Conservation (phyloP, 2,329 filamentous ascomycete species). For the Mycocentrospora acerina region DNA sequence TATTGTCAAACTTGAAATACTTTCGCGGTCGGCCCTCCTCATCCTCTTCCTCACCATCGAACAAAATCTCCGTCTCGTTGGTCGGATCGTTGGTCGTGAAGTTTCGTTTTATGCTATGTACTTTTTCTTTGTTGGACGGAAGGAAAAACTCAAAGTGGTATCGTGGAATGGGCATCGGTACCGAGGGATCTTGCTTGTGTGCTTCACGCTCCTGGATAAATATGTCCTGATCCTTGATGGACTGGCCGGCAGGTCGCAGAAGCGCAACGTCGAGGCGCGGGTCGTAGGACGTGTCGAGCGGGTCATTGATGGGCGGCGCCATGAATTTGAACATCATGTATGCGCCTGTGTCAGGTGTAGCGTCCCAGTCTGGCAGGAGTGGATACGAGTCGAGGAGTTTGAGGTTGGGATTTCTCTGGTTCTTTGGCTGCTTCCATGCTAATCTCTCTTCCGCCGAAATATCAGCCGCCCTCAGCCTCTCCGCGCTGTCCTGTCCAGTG, state of each 20-base stretch:
- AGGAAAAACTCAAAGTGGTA: slow-evolving; percentile 64
- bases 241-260: slow-evolving; percentile 56
- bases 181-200: slow-evolving; percentile 49
- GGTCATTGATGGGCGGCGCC: slow-evolving; percentile 56
- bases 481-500: slow-evolving; percentile 65
- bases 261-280: slow-evolving; percentile 61
- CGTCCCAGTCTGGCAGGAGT: slow-evolving; percentile 62
- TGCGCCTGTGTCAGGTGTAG: slow-evolving; percentile 59
- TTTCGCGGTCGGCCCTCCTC: slow-evolving; percentile 52
- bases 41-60: slow-evolving; percentile 34
- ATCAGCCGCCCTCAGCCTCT: slow-evolving; percentile 56
- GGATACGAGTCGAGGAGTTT: slow-evolving; percentile 62
- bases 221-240: slow-evolving; percentile 53
- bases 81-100: slow-evolving; percentile 56
- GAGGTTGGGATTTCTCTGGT: slow-evolving; percentile 59
- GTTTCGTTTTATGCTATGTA: slow-evolving; percentile 57
- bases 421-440: slow-evolving; percentile 61
- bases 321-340: slow-evolving; percentile 64
- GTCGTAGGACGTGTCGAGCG: slow-evolving; percentile 53
- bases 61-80: slow-evolving; percentile 45
- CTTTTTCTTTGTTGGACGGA: slow-evolving; percentile 50
- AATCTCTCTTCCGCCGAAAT: slow-evolving; percentile 56
- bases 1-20: slow-evolving; percentile 58
- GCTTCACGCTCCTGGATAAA: slow-evolving; percentile 49
- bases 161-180: slow-evolving; percentile 54